phyloP scores from a whole-genome alignment of 495 filamentous ascomycete species.

The Tuber melanosporum region DNA sequence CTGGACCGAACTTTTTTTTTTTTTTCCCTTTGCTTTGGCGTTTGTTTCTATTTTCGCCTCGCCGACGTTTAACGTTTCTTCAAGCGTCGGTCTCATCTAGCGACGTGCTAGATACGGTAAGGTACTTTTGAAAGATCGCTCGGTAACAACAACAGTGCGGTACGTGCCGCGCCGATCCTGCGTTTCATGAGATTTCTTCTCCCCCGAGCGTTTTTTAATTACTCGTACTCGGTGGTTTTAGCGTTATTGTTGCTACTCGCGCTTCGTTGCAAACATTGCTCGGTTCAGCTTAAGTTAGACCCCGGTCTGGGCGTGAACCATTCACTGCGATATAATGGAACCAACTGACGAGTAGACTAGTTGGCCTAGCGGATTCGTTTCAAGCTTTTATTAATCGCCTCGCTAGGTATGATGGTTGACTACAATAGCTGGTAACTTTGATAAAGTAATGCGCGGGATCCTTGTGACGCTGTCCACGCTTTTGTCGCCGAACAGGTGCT shows the following conservation, averaged over 20 bases:
- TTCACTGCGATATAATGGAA: neutral
- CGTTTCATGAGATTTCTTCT: neutral
- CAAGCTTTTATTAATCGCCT: neutral
- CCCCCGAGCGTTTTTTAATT: too few relatives aligned
- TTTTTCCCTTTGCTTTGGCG: neutral
- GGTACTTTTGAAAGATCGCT: neutral
- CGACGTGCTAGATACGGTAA: neutral
- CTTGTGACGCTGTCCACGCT: neutral
- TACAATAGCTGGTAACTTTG: neutral
- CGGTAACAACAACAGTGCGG: neutral
- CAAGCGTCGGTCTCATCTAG: neutral
- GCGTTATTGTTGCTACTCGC: neutral
- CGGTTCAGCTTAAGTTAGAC: neutral
- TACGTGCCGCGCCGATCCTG: neutral
- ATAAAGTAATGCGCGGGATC: neutral
- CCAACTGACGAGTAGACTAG: neutral
- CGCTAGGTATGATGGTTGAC: neutral
- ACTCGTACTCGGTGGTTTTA: neutral
- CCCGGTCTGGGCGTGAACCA: neutral
- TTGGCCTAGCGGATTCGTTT: neutral
- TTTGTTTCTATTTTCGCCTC: neutral
- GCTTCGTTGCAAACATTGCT: neutral
- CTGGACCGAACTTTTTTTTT: neutral
- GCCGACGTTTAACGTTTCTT: neutral
- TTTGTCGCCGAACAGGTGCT: neutral